phyloP scores from a whole-genome alignment of 352 stramenopile species.

The Globisporangium solare region DNA sequence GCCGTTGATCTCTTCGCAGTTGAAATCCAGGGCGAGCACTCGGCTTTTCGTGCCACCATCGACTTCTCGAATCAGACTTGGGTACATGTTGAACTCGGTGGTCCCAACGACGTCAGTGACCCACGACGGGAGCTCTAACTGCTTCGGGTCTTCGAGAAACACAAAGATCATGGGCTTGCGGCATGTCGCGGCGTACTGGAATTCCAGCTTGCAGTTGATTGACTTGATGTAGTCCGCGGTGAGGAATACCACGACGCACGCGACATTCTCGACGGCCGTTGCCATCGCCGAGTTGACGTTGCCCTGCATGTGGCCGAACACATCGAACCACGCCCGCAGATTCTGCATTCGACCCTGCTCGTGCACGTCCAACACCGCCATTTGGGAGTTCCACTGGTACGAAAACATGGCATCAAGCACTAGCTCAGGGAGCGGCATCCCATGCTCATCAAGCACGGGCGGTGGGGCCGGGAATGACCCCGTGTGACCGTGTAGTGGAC shows the following conservation, averaged over 20 bases:
- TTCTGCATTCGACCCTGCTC: conserved; percentile 35
- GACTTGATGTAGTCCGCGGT: conserved; percentile 39
- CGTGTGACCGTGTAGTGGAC: conserved; percentile 42
- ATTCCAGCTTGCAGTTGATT: conserved; percentile 58
- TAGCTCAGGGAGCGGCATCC: conserved; percentile 27
- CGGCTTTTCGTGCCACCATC: neutral
- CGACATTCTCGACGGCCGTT: conserved; percentile 45
- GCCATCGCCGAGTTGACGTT: conserved; percentile 66
- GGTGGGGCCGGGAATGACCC: conserved; percentile 20
- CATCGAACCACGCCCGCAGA: conserved; percentile 46
- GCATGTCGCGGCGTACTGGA: conserved; percentile 36
- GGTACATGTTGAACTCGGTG: conserved; percentile 33
- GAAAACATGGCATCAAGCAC: conserved; percentile 55
- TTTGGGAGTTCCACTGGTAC: conserved; percentile 49
- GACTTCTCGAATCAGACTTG: conserved; percentile 17
- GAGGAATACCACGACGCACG: conserved; percentile 52
- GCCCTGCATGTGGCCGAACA: conserved; percentile 62
- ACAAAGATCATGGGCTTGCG: conserved; percentile 44
- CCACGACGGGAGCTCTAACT: conserved; percentile 31
- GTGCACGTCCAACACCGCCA: conserved; percentile 32
- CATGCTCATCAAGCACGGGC: conserved; percentile 32
- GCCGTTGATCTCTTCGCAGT: conserved; percentile 18
- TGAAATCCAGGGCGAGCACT: conserved; percentile 34
- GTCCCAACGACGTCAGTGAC: conserved; percentile 26
- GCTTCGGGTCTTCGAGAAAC: conserved; percentile 29